A percentile compares a stretch with the other conserved stretches of the same genome.
These are phyloP conservation scores for Fusarium clavum DNA, from an alignment of 2,329 filamentous ascomycete species.

Conservation along the genomic window DNA sequence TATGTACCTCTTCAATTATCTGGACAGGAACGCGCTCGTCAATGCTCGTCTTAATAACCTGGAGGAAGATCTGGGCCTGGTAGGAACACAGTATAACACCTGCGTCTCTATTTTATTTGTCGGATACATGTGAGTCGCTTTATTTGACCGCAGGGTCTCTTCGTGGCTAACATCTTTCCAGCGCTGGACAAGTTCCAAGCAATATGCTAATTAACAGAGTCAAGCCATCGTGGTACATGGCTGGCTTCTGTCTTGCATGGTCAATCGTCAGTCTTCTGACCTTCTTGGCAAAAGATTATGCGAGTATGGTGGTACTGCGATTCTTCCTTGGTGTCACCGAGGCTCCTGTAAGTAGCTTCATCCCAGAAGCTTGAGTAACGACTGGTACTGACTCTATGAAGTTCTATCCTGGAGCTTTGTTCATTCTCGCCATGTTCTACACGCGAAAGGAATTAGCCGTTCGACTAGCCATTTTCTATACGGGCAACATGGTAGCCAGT, in stretches of 20 bases:
- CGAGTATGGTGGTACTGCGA: slow-evolving; percentile 56
- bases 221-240: slow-evolving; percentile 58
- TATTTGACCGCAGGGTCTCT: rapidly evolving
- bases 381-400: no score
- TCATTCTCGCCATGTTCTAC: slow-evolving; percentile 65
- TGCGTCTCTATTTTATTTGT: slow-evolving; percentile 52
- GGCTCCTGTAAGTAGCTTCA: slow-evolving; percentile 50
- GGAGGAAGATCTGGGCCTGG: slow-evolving; percentile 62
- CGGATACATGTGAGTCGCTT: slow-evolving; percentile 48
- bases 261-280: slow-evolving; percentile 57
- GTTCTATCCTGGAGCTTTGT: slow-evolving; percentile 51
- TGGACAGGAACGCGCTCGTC: slow-evolving; percentile 67
- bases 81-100: slow-evolving; percentile 51
- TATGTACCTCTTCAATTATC: slow-evolving; percentile 57
- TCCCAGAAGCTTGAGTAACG: no score
- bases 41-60: slow-evolving; percentile 66
- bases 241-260: slow-evolving; percentile 53
- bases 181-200: slow-evolving; percentile 50
- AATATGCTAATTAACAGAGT: slow-evolving; percentile 56
- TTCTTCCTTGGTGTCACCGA: slow-evolving; percentile 57
- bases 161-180: background rate
- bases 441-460: slow-evolving; percentile 60
- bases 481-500: slow-evolving; percentile 52
- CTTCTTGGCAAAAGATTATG: slow-evolving; percentile 55
- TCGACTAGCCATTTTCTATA: slow-evolving; percentile 58